These are phyloP conservation scores for Roridomyces roridus DNA, from an alignment of 768 basidiomycete species.

Conservation along the genomic window DNA sequence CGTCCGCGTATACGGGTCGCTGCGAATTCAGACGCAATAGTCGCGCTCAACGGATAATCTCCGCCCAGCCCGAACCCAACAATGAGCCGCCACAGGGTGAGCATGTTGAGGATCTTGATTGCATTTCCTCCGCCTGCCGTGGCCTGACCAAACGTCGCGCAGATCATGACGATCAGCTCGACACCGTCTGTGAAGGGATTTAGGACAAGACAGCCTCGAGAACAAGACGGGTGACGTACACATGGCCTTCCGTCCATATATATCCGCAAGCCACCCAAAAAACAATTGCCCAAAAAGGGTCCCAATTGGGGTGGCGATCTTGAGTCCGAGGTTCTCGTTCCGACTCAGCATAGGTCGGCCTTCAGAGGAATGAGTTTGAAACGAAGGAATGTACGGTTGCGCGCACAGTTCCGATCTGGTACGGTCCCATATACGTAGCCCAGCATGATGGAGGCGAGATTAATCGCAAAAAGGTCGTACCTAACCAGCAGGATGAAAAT, in stretches of 20 bases:
- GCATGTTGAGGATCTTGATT: constrained; percentile 72
- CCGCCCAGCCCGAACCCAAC: constrained; percentile 75
- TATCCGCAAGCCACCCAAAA: constrained; percentile 82
- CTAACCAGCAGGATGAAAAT: constrained; percentile 31
- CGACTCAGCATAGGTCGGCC: background rate
- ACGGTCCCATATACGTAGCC: constrained; percentile 74
- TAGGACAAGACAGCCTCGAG: background rate
- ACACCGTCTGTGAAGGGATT: constrained; percentile 55
- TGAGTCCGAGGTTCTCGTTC: constrained; percentile 34
- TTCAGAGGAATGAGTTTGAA: background rate
- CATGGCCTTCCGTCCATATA: constrained; percentile 80
- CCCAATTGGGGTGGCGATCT: constrained; percentile 73
- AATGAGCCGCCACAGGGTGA: constrained; percentile 86
- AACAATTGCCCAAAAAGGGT: constrained; percentile 77
- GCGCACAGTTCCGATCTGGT: background rate
- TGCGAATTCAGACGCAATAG: constrained; percentile 91
- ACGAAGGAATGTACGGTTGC: background rate
- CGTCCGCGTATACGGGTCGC: constrained; percentile 78
- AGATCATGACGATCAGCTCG: constrained; percentile 82
- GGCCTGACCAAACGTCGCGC: constrained; percentile 81
- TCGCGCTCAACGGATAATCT: constrained; percentile 84
- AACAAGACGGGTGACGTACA: constrained; percentile 53
- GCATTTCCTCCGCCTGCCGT: constrained; percentile 72
- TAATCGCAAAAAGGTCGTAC: constrained; percentile 91
- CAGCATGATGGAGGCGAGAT: constrained; percentile 75